phyloP scores from a whole-genome alignment of 2,329 filamentous ascomycete species.

The Sordariomycetes sp. region DNA sequence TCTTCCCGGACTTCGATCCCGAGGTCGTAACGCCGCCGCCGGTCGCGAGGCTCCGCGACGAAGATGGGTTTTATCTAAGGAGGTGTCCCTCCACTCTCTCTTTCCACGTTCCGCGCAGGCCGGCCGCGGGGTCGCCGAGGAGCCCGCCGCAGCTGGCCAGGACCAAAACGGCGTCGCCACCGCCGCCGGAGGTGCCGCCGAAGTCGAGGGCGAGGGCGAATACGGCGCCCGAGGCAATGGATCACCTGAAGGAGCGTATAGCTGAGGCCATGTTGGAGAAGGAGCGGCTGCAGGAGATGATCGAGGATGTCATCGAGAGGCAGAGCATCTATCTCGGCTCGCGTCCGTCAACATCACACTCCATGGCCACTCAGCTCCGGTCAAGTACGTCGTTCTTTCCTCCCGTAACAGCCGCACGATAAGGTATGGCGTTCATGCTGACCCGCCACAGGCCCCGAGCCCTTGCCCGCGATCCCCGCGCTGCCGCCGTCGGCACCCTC shows the following conservation, averaged over 20 bases:
- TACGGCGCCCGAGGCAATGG: slow-evolving; percentile 31
- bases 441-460: slow-evolving; percentile 19
- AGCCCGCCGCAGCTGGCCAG: slow-evolving; percentile 1
- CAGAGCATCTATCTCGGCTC: slow-evolving; percentile 46
- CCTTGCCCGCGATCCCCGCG: slow-evolving; percentile 46
- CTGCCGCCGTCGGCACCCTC: slow-evolving; percentile 46
- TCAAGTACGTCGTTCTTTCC: slow-evolving; percentile 13
- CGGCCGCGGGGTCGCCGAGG: slow-evolving; percentile 15
- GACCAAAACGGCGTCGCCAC: slow-evolving; percentile 11
- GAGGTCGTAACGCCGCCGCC: neutral
- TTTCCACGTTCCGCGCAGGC: slow-evolving; percentile 43
- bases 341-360: slow-evolving; percentile 40
- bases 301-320: slow-evolving; percentile 48
- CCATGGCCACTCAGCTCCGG: slow-evolving; percentile 14
- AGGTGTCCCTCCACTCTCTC: slow-evolving; percentile 41
- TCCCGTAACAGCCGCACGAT: neutral
- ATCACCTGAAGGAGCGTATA: slow-evolving; percentile 42
- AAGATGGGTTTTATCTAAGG: slow-evolving; percentile 22
- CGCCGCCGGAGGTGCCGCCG: slow-evolving; percentile 26
- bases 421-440: no score
- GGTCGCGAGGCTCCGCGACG: neutral
- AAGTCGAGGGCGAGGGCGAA: slow-evolving; percentile 33
- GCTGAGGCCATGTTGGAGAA: slow-evolving; percentile 47
- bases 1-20: slow-evolving; percentile 38
- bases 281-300: slow-evolving; percentile 46